Conservation (phyloP, 2,329 filamentous ascomycete species). For the Xylaria sp. region DNA sequence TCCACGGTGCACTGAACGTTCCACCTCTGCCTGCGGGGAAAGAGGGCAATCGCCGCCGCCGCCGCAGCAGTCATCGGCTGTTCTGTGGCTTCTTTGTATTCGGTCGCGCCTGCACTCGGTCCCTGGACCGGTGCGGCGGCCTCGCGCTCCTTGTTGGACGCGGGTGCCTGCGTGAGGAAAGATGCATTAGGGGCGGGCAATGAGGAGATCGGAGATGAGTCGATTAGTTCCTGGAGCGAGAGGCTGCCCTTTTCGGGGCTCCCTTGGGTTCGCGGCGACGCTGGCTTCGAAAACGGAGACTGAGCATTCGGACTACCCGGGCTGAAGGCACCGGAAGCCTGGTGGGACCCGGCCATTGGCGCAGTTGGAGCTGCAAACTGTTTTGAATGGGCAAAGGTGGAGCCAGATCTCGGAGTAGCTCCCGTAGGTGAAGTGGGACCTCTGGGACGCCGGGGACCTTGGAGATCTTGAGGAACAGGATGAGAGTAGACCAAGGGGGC, state of each 20-base stretch:
- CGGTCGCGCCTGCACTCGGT: not conserved
- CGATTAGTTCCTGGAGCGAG: not conserved
- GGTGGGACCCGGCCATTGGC: constrained; percentile 10
- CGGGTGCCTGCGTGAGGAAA: constrained; percentile 5
- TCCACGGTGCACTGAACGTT: constrained; percentile 26
- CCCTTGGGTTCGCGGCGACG: constrained; percentile 1
- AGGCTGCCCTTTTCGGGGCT: not conserved
- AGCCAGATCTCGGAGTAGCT: constrained; percentile 13
- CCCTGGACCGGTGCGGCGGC: constrained; percentile 21
- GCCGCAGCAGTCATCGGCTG: constrained; percentile 24
- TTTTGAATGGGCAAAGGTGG: constrained; percentile 1
- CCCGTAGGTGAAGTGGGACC: constrained; percentile 28
- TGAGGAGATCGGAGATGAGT: constrained; percentile 31
- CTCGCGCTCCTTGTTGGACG: constrained; percentile 39
- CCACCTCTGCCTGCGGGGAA: constrained; percentile 38
- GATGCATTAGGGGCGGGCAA: constrained; percentile 16
- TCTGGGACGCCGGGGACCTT: not conserved
- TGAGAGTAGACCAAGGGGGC: constrained; percentile 6
- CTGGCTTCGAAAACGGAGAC: constrained; percentile 10
- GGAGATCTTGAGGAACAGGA: not conserved
- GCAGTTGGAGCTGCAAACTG: constrained; percentile 6
- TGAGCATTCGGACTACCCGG: constrained; percentile 1
- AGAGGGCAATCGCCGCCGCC: constrained; percentile 40
- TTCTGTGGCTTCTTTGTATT: not conserved
- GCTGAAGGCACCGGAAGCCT: not conserved